These are phyloP conservation scores for Macrolepiota fuliginosa DNA, from an alignment of 768 basidiomycete species.

Conservation along the genomic window DNA sequence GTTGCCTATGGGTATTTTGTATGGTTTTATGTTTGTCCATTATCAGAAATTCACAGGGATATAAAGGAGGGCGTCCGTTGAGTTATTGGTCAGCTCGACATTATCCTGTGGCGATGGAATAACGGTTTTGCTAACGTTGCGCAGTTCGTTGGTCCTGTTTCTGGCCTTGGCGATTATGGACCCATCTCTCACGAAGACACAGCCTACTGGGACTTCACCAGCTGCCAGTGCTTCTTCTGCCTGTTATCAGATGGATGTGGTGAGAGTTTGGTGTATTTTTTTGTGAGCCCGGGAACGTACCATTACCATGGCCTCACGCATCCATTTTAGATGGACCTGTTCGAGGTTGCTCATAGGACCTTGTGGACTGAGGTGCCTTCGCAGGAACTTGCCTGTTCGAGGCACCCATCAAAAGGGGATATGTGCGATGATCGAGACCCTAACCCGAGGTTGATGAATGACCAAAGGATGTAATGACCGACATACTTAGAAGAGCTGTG, in stretches of 20 bases:
- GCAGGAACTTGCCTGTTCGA: background rate
- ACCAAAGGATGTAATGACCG: background rate
- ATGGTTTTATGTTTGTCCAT: background rate
- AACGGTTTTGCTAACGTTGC: slow-evolving; percentile 59
- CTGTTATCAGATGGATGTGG: slow-evolving; percentile 29
- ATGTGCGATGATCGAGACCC: background rate
- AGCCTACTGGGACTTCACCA: slow-evolving; percentile 94
- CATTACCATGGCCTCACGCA: slow-evolving; percentile 83
- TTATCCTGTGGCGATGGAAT: slow-evolving; percentile 5
- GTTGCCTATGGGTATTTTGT: slow-evolving; percentile 63
- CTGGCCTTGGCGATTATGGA: slow-evolving; percentile 79
- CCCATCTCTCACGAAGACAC: slow-evolving; percentile 86
- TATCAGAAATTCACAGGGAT: background rate
- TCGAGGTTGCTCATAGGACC: slow-evolving; percentile 3
- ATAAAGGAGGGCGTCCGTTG: background rate
- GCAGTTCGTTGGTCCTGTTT: slow-evolving; percentile 92
- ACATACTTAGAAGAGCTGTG: too few relatives aligned
- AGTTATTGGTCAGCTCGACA: background rate
- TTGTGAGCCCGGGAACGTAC: slow-evolving; percentile 33
- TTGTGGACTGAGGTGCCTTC: background rate
- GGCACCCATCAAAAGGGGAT: background rate
- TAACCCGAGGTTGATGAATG: slow-evolving; percentile 2
- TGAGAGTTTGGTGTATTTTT: slow-evolving; percentile 13
- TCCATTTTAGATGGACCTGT: slow-evolving; percentile 56
- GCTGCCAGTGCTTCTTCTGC: slow-evolving; percentile 84